Evolutionary conservation across 352 stramenopile genomes (phyloP), one percentile per base, ranked within the genome.

Genomic region (Phytophthora litchii): DNA sequence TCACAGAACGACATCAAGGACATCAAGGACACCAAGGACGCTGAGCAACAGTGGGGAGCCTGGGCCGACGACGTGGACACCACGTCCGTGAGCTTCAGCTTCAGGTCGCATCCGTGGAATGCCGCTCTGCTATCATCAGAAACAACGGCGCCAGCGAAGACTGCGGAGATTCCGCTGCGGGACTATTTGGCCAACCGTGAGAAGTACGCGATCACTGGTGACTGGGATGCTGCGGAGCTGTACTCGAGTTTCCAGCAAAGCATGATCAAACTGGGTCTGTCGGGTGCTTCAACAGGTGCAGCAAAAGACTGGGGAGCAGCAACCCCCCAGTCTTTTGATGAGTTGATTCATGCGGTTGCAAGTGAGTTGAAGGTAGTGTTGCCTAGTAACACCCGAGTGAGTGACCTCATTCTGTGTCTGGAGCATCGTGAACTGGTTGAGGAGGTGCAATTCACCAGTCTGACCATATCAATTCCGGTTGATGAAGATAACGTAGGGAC

Each of bases 21-120:
- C 20, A n/a, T n/a, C n/a, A n/a, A n/a, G n/a, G n/a, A n/a, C n/a
- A n/a, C n/a, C n/a, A 42, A 51, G 0, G 20, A 61, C 20, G 37
- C 10, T 36, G 21, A 57, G 12, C 52, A 62, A 14, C 54, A 67
- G 40, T 74, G 54, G 66, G 51, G 37, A 37, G 55, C 55, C 0
- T 71, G 54, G 59, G 35, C 54, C 17, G 58, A 78, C 21, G 70
- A 78, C 12, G 61, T 78, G 36, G 70, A 78, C 54, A 73, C 70
- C n/a, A 74, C 70, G 16, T 71, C 54, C 4, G 62, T 74, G 20
- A 69, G 52, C 19, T 59, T 78, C 42, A 75, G 72, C 20, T 76
- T 73, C 13, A 55, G 52, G 7, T 61, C 63, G 6, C 61, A 70
- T 40, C 54, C 67, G 11, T 81, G 72, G 72, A 76, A 63, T n/a